Base-by-base conservation (phyloP, 805 yeast species). In the Metschnikowia aberdeeniae region DNA sequence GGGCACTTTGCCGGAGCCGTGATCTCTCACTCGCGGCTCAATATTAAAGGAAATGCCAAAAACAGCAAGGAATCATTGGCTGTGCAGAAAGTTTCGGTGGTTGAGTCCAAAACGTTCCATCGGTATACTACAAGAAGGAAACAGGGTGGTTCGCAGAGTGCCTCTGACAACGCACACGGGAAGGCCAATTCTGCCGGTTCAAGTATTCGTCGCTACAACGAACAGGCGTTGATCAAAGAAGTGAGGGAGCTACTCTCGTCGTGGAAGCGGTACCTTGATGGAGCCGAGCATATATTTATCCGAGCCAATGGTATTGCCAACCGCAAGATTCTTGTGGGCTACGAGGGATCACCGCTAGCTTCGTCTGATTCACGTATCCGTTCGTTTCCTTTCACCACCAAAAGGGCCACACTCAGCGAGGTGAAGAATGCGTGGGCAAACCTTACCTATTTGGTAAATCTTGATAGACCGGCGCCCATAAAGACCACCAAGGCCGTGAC, bases 1-100 rank as follows among this genome's bases (percentile, higher is more conserved):
- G 99, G 99, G 34, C 97, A 93, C 67, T 93, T 93, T 70, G 96
- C 98, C 0, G 99, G 93, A 14, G 97, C 97, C 0, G 85, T 93
- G 35, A 74, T 93, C 7, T 80, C 89, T 1, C 97, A 90, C 58
- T 72, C 72, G 40, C 83, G 78, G 20, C 68, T 70, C 41, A 71
- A 70, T 33, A 73, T 76, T 1, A 77, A 76, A 52, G 88, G 89
- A 2, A 80, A 80, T 50, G 68, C 72, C 6, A 76, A 72, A 17
- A 70, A 72, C 34, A 68, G 72, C 29, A 67, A 64, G 40, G 77
- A 70, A 43, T 73, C 76, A 11, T 59, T 76, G n/a, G 69, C 75
- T 36, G 80, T 78, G 44, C 88, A 82, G 62, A 76, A 79, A 13
- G 95, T 84, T 14, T 77, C 73, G 40, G 63, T 90, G 7, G 42